Evolutionary conservation across 352 stramenopile genomes (phyloP), one percentile per base, ranked within the genome.

Genomic region (Phytophthora aleatoria): DNA sequence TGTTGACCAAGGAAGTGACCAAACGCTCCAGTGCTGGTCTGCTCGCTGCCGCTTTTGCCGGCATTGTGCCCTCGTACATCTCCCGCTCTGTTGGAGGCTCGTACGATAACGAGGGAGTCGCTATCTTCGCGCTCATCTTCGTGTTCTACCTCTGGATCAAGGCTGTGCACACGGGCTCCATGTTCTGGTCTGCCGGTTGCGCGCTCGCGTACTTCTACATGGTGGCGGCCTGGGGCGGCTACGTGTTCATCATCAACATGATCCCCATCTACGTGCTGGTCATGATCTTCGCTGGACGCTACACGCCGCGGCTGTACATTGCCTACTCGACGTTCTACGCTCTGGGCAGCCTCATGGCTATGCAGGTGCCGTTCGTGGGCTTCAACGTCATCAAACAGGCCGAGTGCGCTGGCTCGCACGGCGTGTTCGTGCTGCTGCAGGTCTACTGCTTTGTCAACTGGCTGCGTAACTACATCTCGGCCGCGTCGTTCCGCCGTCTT

Each of bases 201-300:
- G 82, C 83, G 63, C 87, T 99, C 13, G 81, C 85, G 11, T 99
- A 99, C 83, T 98, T 99, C 73, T 98, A 99, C 86, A 97, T 97
- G 91, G 96, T 98, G 15, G 92, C 94, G 3, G 89, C 95, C 6
- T 99, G 97, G 97, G 96, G 96, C 52, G 97, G 96, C 35, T 99
- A 99, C 80, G 92, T 99, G 15, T 99, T 99, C 80, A 98, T 99
- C 57, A 94, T 99, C 75, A 99, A 99, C 83, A 92, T 99, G 68
- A 95, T 99, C 59, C 96, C 95, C 35, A 95, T 98, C 53, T 98
- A 99, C 83, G 95, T 97, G 36, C 73, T 98, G 11, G 73, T 92
- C 42, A 90, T 99, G 68, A 81, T 99, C 27, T 73, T 99, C 35
- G 74, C 96, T 9, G 96, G 96, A 26, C 83, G 96, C 41, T 97